Percentiles rank a stretch among this genome's conserved stretches.
These are phyloP conservation scores for Diplosphaera chodatii DNA, from an alignment of 139 green algal genomes.

Conservation along the genomic window DNA sequence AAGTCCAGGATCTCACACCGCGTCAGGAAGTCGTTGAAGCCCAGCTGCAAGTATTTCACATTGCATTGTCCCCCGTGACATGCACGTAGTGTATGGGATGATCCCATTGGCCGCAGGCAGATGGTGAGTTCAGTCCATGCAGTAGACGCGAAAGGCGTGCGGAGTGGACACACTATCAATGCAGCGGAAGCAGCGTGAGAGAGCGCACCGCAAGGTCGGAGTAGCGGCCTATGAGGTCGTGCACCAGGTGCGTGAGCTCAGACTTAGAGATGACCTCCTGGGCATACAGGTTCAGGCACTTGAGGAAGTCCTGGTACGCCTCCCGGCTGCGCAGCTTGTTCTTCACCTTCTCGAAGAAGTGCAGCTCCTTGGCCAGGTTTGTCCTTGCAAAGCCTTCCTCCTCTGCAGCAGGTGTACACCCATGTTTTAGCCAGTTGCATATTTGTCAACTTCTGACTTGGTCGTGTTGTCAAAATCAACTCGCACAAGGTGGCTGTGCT, in stretches of 20 bases:
- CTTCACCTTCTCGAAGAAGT: conserved; percentile 62
- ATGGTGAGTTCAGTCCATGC: too few relatives aligned
- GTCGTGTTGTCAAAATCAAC: too few relatives aligned
- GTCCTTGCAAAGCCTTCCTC: neutral
- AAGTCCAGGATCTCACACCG: conserved; percentile 51
- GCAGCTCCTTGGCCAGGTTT: conserved; percentile 59
- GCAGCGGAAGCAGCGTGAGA: too few relatives aligned
- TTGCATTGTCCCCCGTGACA: too few relatives aligned
- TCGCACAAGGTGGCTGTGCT: too few relatives aligned
- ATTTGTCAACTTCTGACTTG: neutral
- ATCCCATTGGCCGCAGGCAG: too few relatives aligned
- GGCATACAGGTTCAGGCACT: conserved; percentile 91
- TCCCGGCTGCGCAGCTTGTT: conserved; percentile 65
- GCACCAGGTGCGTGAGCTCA: conserved; percentile 73
- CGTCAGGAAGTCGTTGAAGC: conserved; percentile 76
- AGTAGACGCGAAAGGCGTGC: too few relatives aligned
- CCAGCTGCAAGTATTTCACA: conserved; percentile 26
- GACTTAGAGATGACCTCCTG: conserved; percentile 83
- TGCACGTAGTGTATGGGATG: too few relatives aligned
- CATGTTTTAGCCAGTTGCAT: too few relatives aligned
- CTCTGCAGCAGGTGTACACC: neutral
- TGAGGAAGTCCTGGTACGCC: conserved; percentile 93
- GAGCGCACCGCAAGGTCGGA: conserved; percentile 83
- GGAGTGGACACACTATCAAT: too few relatives aligned
- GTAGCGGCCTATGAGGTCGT: conserved; percentile 82